These are phyloP conservation scores for Diaporthe vaccinii DNA, from an alignment of 2,329 filamentous ascomycete species.

Conservation along the genomic window DNA sequence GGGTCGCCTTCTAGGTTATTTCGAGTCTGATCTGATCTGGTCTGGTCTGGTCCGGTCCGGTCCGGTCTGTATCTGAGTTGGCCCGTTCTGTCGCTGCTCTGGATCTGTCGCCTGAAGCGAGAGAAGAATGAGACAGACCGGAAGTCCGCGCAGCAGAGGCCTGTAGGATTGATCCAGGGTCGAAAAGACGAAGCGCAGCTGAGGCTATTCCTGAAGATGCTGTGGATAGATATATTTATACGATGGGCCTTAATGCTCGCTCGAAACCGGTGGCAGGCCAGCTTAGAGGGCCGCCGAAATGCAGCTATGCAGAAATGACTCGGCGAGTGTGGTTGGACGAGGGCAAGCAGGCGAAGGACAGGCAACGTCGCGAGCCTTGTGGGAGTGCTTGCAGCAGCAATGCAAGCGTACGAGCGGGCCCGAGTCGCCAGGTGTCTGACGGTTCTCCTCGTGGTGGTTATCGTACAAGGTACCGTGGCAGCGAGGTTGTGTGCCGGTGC, in stretches of 20 bases:
- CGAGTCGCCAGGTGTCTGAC: constrained; percentile 19
- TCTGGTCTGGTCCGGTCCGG: background rate
- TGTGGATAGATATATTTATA: constrained; percentile 27
- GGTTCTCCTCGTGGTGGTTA: constrained; percentile 5
- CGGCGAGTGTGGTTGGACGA: constrained; percentile 10
- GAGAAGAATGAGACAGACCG: background rate
- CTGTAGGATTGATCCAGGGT: constrained; percentile 19
- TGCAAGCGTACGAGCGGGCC: constrained; percentile 25
- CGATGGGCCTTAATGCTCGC: constrained; percentile 3
- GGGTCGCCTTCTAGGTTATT: constrained; percentile 8
- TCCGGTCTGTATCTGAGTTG: background rate
- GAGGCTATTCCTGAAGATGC: constrained; percentile 15
- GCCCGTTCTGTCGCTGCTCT: constrained; percentile 14
- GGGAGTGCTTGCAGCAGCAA: constrained; percentile 12
- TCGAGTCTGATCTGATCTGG: constrained; percentile 6
- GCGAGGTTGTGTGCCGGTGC: constrained; percentile 5
- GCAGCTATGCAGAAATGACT: constrained; percentile 20
- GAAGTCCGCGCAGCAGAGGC: constrained; percentile 10
- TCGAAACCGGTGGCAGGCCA: constrained; percentile 23
- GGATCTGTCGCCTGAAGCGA: constrained; percentile 7
- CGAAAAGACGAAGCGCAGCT: background rate
- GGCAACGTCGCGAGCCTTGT: constrained; percentile 10
- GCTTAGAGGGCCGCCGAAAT: constrained; percentile 3
- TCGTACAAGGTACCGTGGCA: constrained; percentile 16
- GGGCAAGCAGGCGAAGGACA: background rate